A percentile compares a stretch with the other conserved stretches of the same genome.
These are phyloP conservation scores for Chimonanthus praecox DNA, from an alignment of 164 flowering plant species.

Conservation along the genomic window DNA sequence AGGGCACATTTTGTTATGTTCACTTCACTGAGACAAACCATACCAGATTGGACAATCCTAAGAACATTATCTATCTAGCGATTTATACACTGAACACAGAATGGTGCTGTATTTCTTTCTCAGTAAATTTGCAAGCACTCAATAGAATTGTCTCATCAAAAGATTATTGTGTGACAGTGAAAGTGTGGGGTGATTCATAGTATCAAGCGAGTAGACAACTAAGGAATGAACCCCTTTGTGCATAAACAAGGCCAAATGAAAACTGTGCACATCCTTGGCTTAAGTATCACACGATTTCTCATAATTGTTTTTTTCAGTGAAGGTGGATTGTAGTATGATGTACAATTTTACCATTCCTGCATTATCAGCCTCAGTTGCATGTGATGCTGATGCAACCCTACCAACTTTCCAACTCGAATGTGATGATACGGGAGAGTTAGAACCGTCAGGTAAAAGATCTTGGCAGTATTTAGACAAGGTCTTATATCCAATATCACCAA, in stretches of 20 bases:
- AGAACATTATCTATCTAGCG: too few relatives aligned
- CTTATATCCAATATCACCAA: slow-evolving; percentile 91
- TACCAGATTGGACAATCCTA: not conserved
- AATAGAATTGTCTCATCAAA: too few relatives aligned
- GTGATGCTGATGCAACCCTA: slow-evolving; percentile 34
- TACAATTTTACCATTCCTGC: slow-evolving; percentile 68
- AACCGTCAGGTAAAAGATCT: slow-evolving; percentile 78
- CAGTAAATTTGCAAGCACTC: too few relatives aligned
- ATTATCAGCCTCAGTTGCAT: slow-evolving; percentile 58
- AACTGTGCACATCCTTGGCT: not conserved
- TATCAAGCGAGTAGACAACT: not conserved
- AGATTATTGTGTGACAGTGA: too few relatives aligned
- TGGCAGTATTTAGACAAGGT: slow-evolving; percentile 83
- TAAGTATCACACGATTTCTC: not conserved
- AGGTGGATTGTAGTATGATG: not conserved
- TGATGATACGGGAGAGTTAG: slow-evolving; percentile 70
- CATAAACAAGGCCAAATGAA: not conserved
- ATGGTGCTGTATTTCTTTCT: too few relatives aligned
- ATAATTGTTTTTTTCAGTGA: not conserved
- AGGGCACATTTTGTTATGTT: not conserved
- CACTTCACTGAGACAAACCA: not conserved
- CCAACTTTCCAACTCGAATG: slow-evolving; percentile 69
- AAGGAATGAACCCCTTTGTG: not conserved
- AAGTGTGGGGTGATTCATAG: too few relatives aligned
- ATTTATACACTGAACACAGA: too few relatives aligned